Conservation (phyloP, 2,329 filamentous ascomycete genomes). For the Clonostachys solani region DNA sequence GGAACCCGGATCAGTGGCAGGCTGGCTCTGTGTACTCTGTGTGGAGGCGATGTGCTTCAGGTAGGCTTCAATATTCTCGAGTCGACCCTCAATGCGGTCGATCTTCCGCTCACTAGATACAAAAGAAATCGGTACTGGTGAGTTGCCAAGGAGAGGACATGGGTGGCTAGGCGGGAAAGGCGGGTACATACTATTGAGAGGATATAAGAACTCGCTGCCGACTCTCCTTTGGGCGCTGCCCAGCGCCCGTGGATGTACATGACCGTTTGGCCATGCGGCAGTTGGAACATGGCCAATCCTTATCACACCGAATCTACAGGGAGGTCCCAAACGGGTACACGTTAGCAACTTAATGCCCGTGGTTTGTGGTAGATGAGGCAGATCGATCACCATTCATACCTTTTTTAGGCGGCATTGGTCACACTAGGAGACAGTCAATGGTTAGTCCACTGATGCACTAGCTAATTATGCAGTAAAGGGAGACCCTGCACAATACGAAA, state of each 20-base stretch:
- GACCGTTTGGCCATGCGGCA: slow-evolving; percentile 47
- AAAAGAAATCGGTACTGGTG: neutral
- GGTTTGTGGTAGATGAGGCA: neutral
- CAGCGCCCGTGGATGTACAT: slow-evolving; percentile 50
- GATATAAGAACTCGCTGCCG: slow-evolving; percentile 55
- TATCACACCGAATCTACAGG: slow-evolving; percentile 53
- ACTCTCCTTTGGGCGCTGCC: slow-evolving; percentile 49
- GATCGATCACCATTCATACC: slow-evolving; percentile 17
- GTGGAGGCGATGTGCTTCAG: slow-evolving; percentile 28
- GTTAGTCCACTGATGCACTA: too few relatives aligned
- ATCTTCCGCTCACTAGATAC: slow-evolving; percentile 46
- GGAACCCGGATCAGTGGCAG: neutral
- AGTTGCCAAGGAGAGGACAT: neutral
- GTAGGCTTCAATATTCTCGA: slow-evolving; percentile 38
- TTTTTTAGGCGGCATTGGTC: slow-evolving; percentile 38
- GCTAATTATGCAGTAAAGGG: too few relatives aligned
- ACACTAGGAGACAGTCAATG: slow-evolving; percentile 22
- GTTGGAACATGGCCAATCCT: slow-evolving; percentile 53
- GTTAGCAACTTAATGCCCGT: neutral
- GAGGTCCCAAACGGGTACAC: neutral
- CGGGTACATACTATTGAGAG: slow-evolving; percentile 50
- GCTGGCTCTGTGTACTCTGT: slow-evolving; percentile 4
- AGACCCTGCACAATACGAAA: neutral
- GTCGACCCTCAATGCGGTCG: slow-evolving; percentile 38
- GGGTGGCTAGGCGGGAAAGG: neutral